Percentiles rank a stretch among this genome's conserved stretches.
Evolutionary conservation across 768 basidiomycete genomes (phyloP).

Genomic region (Serpula lacrymans): DNA sequence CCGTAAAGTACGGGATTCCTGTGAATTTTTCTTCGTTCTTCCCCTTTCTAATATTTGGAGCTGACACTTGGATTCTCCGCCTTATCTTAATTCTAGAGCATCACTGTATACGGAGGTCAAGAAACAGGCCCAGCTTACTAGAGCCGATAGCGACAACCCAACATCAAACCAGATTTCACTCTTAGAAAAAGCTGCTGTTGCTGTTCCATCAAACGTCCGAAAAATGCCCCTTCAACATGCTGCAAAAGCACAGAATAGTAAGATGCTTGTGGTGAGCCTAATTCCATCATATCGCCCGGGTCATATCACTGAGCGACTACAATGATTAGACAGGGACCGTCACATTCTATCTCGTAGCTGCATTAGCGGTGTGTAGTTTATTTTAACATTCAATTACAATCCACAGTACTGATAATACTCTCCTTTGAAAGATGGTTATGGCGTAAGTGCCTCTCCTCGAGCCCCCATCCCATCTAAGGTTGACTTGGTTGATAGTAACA

Average conservation of each 20-base stretch:
- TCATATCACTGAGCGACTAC: constrained; percentile 9
- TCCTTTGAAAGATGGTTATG: constrained; percentile 73
- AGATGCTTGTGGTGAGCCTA: constrained; percentile 28
- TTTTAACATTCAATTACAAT: neutral
- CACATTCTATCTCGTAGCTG: constrained; percentile 85
- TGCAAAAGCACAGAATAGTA: constrained; percentile 23
- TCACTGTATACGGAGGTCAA: too few species aligned
- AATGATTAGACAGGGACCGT: constrained; percentile 63
- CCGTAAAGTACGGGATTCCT: too few species aligned
- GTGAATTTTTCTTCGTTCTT: too few species aligned
- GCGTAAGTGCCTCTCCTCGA: constrained; percentile 49
- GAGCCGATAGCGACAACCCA: too few species aligned
- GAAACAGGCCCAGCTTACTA: neutral
- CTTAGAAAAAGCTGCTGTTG: too few species aligned
- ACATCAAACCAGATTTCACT: too few species aligned
- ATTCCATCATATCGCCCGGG: neutral
- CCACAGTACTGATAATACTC: constrained; percentile 3
- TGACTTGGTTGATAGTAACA: constrained; percentile 52
- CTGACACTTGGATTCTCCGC: too few species aligned
- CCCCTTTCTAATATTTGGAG: too few species aligned
- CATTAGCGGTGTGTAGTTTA: constrained; percentile 64
- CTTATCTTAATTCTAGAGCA: too few species aligned
- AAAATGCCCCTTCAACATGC: constrained; percentile 25
- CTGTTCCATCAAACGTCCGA: neutral
- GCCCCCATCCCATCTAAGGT: constrained; percentile 11